These are phyloP conservation scores for Carex myosuroides DNA, from an alignment of 176 grass and related monocot genomes.

Conservation along the genomic window DNA sequence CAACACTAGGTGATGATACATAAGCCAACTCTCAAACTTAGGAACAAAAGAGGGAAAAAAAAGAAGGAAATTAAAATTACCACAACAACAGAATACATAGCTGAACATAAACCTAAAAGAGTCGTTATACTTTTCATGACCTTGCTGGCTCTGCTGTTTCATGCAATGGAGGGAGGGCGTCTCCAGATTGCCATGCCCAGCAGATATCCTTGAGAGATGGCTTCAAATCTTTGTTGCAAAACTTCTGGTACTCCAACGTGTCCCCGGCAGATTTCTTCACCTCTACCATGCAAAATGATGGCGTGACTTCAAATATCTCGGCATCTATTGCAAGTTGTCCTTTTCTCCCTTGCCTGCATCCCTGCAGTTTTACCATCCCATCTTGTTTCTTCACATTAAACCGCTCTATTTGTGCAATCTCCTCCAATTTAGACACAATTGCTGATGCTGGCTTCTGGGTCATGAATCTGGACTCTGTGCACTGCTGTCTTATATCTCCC, in stretches of 20 bases:
- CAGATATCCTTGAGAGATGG: slow-evolving; percentile 74
- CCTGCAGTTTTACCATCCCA: slow-evolving; percentile 61
- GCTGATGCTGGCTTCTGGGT: slow-evolving; percentile 58
- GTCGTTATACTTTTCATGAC: not conserved
- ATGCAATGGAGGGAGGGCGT: slow-evolving; percentile 32
- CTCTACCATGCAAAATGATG: slow-evolving; percentile 63
- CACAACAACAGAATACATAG: not conserved
- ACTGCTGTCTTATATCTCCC: slow-evolving; percentile 29
- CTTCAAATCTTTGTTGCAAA: slow-evolving; percentile 69
- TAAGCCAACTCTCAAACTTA: not conserved
- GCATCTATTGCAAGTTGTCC: slow-evolving; percentile 74
- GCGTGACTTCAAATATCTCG: slow-evolving; percentile 74
- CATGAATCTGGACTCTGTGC: slow-evolving; percentile 52
- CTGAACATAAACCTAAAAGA: not conserved
- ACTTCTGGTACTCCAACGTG: slow-evolving; percentile 77
- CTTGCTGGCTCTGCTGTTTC: slow-evolving; percentile 6
- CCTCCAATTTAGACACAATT: slow-evolving; percentile 84
- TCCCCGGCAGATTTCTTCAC: slow-evolving; percentile 90
- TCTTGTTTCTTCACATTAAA: slow-evolving; percentile 83
- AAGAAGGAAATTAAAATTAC: not conserved
- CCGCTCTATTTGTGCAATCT: slow-evolving; percentile 59
- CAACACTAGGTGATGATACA: not conserved
- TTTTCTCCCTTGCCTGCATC: slow-evolving; percentile 70
- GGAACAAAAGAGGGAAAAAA: not conserved
- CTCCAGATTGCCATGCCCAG: slow-evolving; percentile 49